A percentile compares a stretch with the other conserved stretches of the same genome.
Evolutionary conservation across 2,329 filamentous ascomycete species (phyloP).

Genomic region (Sclerotinia trifoliorum): DNA sequence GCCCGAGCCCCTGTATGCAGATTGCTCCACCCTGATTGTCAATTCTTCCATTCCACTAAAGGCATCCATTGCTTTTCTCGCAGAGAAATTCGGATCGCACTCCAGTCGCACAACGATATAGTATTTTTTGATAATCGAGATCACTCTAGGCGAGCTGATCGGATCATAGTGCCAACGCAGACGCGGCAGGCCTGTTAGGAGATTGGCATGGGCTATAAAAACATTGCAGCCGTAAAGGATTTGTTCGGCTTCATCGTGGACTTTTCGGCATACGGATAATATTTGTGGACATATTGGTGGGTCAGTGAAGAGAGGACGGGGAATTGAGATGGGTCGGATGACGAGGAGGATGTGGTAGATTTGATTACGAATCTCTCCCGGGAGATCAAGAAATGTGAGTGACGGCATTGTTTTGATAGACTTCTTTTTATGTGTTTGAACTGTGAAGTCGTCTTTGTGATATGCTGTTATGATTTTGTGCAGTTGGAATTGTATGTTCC

Average conservation of each 20-base stretch:
- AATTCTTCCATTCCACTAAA: constrained; percentile 49
- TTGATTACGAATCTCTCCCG: constrained; percentile 60
- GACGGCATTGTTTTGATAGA: constrained; percentile 22
- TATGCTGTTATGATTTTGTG: background rate
- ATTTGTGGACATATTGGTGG: constrained; percentile 39
- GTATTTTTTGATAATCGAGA: constrained; percentile 45
- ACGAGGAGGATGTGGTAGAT: constrained; percentile 46
- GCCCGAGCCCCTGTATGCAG: constrained; percentile 44
- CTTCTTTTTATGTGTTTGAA: background rate
- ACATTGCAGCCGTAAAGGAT: constrained; percentile 50
- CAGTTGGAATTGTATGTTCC: background rate
- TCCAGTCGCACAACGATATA: constrained; percentile 49
- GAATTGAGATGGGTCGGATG: constrained; percentile 30
- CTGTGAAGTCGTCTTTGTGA: background rate
- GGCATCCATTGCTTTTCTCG: constrained; percentile 42
- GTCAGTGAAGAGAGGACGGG: constrained; percentile 26
- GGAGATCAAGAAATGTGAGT: constrained; percentile 43
- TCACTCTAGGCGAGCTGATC: constrained; percentile 39
- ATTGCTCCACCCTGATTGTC: constrained; percentile 51
- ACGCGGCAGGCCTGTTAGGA: constrained; percentile 47
- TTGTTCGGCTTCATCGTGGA: constrained; percentile 37
- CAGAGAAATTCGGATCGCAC: constrained; percentile 48
- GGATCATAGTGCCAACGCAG: constrained; percentile 41
- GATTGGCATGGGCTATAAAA: constrained; percentile 50
- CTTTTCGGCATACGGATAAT: constrained; percentile 28